These are phyloP conservation scores for Apiotrichum brassicae DNA, from an alignment of 1,284 basidiomycete genomes.

Conservation along the genomic window DNA sequence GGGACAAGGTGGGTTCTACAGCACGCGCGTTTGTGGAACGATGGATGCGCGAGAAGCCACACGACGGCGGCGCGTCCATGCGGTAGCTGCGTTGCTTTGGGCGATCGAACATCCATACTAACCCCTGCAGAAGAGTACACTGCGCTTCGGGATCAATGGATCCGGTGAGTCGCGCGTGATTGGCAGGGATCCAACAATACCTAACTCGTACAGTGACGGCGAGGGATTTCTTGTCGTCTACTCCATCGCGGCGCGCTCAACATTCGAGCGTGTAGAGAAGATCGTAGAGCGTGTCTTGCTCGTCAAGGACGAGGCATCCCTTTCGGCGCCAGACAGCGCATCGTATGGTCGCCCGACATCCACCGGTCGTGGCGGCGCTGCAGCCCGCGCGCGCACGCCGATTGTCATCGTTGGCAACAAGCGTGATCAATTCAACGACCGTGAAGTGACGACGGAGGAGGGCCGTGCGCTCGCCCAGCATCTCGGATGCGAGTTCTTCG, in stretches of 20 bases:
- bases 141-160: constrained; percentile 98
- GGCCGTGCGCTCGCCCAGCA: constrained; percentile 74
- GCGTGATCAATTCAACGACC: constrained; percentile 67
- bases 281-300: constrained; percentile 92
- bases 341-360: neutral
- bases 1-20: constrained; percentile 75
- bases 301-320: constrained; percentile 78
- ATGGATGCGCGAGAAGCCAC: no score
- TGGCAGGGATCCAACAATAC: neutral
- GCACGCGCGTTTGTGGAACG: no score
- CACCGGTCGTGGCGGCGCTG: neutral
- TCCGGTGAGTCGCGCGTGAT: constrained; percentile 59
- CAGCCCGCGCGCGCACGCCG: constrained; percentile 23
- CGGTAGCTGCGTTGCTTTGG: no score
- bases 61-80: no score
- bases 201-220: constrained; percentile 65
- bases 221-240: constrained; percentile 74
- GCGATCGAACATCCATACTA: neutral
- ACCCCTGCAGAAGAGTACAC: constrained; percentile 76
- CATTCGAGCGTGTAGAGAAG: constrained; percentile 88
- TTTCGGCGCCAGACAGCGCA: constrained; percentile 7
- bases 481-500: constrained; percentile 91
- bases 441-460: constrained; percentile 83
- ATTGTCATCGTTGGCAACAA: constrained; percentile 87
- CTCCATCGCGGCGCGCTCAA: constrained; percentile 88